Evolutionary conservation across 768 basidiomycete species (phyloP), one percentile per base, ranked within the genome.

Genomic region (Podaxis sp.): DNA sequence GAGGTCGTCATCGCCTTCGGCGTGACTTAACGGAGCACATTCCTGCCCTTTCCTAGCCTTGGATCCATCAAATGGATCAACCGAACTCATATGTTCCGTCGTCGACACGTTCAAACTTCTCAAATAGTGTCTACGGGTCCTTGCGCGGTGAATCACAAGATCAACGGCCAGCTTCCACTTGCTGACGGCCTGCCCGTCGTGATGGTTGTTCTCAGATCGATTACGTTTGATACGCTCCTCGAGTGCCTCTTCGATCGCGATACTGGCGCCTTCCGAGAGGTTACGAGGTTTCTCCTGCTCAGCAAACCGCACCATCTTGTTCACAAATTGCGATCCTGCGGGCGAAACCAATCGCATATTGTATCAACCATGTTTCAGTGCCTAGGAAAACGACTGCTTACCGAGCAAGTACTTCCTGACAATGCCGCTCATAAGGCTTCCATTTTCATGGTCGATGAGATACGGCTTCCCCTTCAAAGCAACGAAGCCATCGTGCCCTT

Each of bases 321-420:
- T 88, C 63, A 95, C 85, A 66, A 87, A 93, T 29, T 85, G 84
- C 24, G 87, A 85, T 8, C 91, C 92, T 93, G 47, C 7, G 41
- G 58, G 70, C 60, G 27, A 25, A 27, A 63, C n/a, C 19, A 46
- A 41, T 13, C 27, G 17, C 40, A 17, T 9, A n/a, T 47, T 22
- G 22, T 25, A 33, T 15, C 15, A 33, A 33, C 19, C 12, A 58
- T 22, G 22, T 38, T 24, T 47, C 38, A 11, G 37, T 17, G 22
- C 8, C 11, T 22, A 25, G 37, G 8, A 12, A 27, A 37, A 0
- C n/a, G 51, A 17, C 22, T 24, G 58, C 69, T 64, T 65, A 91
- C 94, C 94, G 47, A 96, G 82, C 2, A 96, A 77, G 74, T 94
- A 96, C 67, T 88, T 88, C 65, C 94, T 80, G 33, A 96, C 89